phyloP scores from a whole-genome alignment of 2,329 filamentous ascomycete genomes.

The Ophiostoma piceae region DNA sequence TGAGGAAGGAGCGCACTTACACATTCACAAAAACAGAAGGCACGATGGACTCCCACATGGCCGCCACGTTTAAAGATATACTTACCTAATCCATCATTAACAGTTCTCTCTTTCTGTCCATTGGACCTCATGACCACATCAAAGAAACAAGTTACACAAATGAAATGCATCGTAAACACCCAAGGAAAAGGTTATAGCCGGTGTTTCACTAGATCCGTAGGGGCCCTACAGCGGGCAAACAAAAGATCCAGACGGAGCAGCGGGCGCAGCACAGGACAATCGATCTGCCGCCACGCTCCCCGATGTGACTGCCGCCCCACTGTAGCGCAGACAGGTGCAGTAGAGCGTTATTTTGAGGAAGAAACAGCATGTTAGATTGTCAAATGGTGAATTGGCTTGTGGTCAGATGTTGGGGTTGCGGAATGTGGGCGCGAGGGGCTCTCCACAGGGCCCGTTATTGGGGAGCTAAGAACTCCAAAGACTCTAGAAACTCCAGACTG shows the following conservation, averaged over 20 bases:
- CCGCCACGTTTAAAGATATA: neutral
- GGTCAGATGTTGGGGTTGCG: neutral
- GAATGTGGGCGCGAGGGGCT: slow-evolving; percentile 6
- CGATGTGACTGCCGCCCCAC: slow-evolving; percentile 24
- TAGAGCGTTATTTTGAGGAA: neutral
- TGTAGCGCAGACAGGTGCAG: neutral
- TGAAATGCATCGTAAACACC: neutral
- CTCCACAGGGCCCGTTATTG: neutral
- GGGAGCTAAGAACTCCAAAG: slow-evolving; percentile 4
- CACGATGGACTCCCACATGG: neutral
- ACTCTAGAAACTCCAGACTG: neutral
- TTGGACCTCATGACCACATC: neutral
- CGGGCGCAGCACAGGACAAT: slow-evolving; percentile 17
- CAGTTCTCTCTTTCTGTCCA: neutral
- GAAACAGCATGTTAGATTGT: neutral
- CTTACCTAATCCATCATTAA: neutral
- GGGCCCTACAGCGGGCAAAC: slow-evolving; percentile 6
- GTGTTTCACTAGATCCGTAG: neutral
- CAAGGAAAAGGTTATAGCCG: neutral
- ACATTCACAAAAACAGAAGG: neutral
- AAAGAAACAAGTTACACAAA: too few relatives aligned
- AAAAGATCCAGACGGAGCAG: neutral
- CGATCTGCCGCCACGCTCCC: slow-evolving; percentile 17
- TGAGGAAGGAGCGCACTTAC: neutral
- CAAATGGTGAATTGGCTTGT: neutral